phyloP scores from a whole-genome alignment of 2,329 filamentous ascomycete species.

The Gnomoniopsis smithogilvyi region DNA sequence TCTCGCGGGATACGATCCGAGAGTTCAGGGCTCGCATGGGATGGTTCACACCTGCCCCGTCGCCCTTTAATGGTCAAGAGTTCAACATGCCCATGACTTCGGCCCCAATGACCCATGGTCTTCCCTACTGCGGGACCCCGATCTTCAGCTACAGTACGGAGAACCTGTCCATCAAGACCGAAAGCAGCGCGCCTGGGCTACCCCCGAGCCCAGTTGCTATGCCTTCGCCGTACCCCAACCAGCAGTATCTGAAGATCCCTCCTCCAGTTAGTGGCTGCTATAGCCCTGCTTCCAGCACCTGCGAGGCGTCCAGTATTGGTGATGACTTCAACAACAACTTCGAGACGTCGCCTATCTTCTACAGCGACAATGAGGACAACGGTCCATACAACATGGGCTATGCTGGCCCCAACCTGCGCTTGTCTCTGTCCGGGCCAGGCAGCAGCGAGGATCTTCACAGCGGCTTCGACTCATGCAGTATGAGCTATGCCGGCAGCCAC shows the following conservation, averaged over 20 bases:
- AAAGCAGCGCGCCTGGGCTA: constrained; percentile 42
- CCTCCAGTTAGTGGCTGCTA: constrained; percentile 59
- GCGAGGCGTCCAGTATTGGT: constrained; percentile 26
- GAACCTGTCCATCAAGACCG: constrained; percentile 54
- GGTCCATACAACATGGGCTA: constrained; percentile 46
- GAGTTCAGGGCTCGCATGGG: constrained; percentile 69
- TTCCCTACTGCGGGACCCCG: constrained; percentile 52
- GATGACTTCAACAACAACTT: constrained; percentile 36
- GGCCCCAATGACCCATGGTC: constrained; percentile 23
- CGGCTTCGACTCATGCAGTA: constrained; percentile 9
- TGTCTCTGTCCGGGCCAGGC: constrained; percentile 36
- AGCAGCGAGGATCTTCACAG: constrained; percentile 21
- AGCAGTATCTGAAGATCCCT: constrained; percentile 62
- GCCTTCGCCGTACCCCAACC: constrained; percentile 51
- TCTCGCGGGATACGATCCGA: constrained; percentile 65
- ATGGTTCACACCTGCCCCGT: constrained; percentile 59
- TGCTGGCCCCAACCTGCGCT: constrained; percentile 41
- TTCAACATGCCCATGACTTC: constrained; percentile 37
- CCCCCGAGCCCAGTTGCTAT: constrained; percentile 54
- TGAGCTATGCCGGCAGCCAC: constrained; percentile 40
- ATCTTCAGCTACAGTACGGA: constrained; percentile 64
- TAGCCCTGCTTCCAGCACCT: constrained; percentile 61
- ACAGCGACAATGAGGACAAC: constrained; percentile 61
- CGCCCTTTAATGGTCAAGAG: constrained; percentile 35
- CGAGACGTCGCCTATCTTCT: constrained; percentile 48